Base-by-base conservation (phyloP, 2,329 filamentous ascomycete genomes). In the Exophiala lecanii-corni region DNA sequence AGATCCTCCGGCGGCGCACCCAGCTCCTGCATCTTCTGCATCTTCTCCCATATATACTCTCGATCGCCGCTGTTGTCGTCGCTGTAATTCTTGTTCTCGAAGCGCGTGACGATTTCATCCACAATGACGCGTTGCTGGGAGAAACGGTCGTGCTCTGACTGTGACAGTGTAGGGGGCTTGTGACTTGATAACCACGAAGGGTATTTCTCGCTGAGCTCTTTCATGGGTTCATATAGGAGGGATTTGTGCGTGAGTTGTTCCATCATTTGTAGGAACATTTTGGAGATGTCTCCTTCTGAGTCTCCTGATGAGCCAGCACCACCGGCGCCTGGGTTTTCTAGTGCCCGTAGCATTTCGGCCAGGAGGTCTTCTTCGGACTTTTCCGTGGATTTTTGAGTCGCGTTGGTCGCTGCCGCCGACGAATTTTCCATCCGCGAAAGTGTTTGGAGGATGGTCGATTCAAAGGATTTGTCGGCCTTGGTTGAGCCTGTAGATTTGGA, bases 11-110 rank as follows among this genome's bases (percentile, higher is more conserved):
- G 92, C 33, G 92, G 92, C 15, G 86, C 89, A 7, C 92, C 92
- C 49, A 85, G 84, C 39, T 83, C 83, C 89, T 98, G 92, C 92
- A 98, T 98, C 91, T 96, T 91, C 65, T 97, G 91, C 92, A 98
- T 98, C 62, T 84, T 83, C 59, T 96, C 89, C 53, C 96, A 91
- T 57, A 98, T 92, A 65, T 89, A 96, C 61, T 94, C 87, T 50
- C 89, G 75, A 66, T 94, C 87, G 34, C 78, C 74, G 10, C 84
- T 68, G 61, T 94, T 91, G 9, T 84, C 78, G 68, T 98, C 92
- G 35, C 79, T 79, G 63, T 94, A 98, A 0, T 75, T 79, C 41
- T 76, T 74, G 63, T 84, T 79, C 64, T 98, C 89, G 60, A 98
- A 98, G 61, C 88, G 87, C 54, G 69, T 73, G 42, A 95, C 88